phyloP scores from a whole-genome alignment of 176 grass and related monocot species.

The Dactylis glomerata region DNA sequence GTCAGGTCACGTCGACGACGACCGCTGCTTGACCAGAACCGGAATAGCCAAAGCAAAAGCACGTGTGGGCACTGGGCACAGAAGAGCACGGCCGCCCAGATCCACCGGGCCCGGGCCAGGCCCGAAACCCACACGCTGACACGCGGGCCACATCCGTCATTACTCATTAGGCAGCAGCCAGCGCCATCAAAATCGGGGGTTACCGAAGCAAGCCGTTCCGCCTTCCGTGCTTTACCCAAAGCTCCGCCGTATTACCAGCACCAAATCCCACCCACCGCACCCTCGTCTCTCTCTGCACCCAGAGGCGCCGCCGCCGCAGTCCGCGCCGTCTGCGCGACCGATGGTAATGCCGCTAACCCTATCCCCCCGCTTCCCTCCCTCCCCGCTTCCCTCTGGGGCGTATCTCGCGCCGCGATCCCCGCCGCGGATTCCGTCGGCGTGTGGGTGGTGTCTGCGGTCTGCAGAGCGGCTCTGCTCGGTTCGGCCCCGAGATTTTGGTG shows the following conservation, averaged over 20 bases:
- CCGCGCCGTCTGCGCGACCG: not conserved
- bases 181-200: not conserved
- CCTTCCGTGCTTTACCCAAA: not conserved
- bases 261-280: not conserved
- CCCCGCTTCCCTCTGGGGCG: not conserved
- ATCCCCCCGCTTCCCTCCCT: not conserved
- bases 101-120: not conserved
- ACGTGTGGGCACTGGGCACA: too few relatives aligned
- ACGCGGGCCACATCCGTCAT: not conserved
- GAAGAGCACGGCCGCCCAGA: too few relatives aligned
- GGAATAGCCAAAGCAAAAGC: too few relatives aligned
- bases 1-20: too few relatives aligned
- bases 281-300: not conserved
- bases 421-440: not conserved
- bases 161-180: not conserved
- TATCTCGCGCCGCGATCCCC: not conserved
- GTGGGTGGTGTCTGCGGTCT: not conserved
- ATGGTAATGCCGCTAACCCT: constrained; percentile 17
- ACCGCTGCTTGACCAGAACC: too few relatives aligned
- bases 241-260: not conserved
- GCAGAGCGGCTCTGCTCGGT: not conserved
- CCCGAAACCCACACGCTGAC: not conserved
- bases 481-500: not conserved
- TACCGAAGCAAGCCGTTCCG: not conserved
- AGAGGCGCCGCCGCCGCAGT: not conserved